phyloP scores from a whole-genome alignment of 2,329 filamentous ascomycete genomes.

The Cladophialophora yegresii region DNA sequence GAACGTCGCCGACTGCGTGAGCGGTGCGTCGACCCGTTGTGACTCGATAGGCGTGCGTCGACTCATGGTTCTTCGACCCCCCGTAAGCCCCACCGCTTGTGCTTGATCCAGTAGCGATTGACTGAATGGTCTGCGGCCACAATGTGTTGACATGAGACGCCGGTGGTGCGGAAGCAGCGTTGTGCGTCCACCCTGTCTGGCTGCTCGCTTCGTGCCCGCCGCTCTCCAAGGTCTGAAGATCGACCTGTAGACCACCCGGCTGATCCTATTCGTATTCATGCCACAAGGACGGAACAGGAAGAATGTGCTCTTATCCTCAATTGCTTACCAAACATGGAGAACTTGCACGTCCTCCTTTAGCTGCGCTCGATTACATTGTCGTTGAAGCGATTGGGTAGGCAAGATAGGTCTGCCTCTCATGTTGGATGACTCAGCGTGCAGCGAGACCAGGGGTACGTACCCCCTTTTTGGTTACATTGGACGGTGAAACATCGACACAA shows the following conservation, averaged over 20 bases:
- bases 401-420: conserved; percentile 9
- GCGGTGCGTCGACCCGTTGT: conserved; percentile 54
- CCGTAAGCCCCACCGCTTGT: conserved; percentile 8
- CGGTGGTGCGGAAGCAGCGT: background rate
- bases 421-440: conserved; percentile 7
- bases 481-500: background rate
- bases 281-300: conserved; percentile 1
- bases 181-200: background rate
- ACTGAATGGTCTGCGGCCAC: conserved; percentile 7
- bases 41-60: conserved; percentile 43
- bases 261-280: conserved; percentile 17
- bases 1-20: conserved; percentile 58
- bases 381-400: background rate
- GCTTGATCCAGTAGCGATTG: conserved; percentile 14
- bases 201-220: background rate
- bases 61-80: conserved; percentile 18
- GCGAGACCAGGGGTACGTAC: too few species aligned
- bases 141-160: conserved; percentile 1
- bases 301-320: background rate
- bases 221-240: background rate
- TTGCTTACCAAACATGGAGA: conserved; percentile 11
- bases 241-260: background rate
- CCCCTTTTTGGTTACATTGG: background rate
- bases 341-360: conserved; percentile 2
- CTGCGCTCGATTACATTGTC: conserved; percentile 10